These are phyloP conservation scores for Mycena capillaripes DNA, from an alignment of 768 basidiomycete genomes.

Conservation along the genomic window DNA sequence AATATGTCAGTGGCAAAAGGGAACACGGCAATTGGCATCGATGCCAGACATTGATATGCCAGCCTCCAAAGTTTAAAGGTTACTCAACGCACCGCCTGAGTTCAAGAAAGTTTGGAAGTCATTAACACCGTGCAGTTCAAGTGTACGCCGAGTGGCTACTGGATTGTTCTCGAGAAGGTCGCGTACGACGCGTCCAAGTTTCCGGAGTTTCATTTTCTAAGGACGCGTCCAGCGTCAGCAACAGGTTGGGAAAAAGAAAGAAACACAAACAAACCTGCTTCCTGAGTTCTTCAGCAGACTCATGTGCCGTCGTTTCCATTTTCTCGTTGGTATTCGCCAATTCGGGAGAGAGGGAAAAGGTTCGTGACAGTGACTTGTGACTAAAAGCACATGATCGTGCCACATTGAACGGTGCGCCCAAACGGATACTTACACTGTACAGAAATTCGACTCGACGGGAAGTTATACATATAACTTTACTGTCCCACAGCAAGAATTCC, in stretches of 20 bases:
- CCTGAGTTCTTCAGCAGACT: not conserved
- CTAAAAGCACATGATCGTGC: conserved; percentile 5
- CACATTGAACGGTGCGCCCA: no score
- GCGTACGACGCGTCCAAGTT: conserved; percentile 18
- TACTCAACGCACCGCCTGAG: not conserved
- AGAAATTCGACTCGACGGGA: no score
- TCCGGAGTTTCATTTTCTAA: conserved; percentile 6
- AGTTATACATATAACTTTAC: no score
- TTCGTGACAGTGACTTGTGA: not conserved
- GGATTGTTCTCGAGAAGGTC: conserved; percentile 1
- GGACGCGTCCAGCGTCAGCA: not conserved
- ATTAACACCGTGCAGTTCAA: not conserved
- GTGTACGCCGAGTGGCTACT: not conserved
- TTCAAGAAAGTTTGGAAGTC: conserved; percentile 16
- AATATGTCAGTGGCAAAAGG: no score
- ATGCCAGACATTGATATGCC: no score
- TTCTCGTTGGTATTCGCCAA: no score
- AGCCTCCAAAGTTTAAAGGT: not conserved
- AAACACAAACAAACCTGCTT: not conserved
- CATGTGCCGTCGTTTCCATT: not conserved
- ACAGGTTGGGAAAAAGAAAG: not conserved
- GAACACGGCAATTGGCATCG: no score
- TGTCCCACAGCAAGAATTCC: no score
- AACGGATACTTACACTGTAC: no score
- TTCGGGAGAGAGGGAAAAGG: no score